Base-by-base conservation (phyloP, 139 green algal species). In the Yamagishiella unicocca region DNA sequence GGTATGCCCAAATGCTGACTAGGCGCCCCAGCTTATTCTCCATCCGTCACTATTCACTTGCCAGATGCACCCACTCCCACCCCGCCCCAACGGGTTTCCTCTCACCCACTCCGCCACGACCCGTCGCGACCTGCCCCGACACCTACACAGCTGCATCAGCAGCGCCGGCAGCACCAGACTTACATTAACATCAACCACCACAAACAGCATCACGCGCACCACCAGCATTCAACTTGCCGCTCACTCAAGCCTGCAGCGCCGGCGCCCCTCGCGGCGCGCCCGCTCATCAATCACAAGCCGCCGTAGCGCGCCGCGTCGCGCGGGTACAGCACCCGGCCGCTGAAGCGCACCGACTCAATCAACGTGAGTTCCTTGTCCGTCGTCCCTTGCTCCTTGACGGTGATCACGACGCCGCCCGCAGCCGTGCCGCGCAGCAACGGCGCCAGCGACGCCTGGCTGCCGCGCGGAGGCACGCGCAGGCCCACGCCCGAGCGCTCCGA, bases 261-360 rank as follows among this genome's bases (percentile, higher is more conserved):
- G 17, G 17, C 50, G 14, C 50, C 50, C 17, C 50, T 58, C 50
- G 12, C 12, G 17, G 14, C 50, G 14, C 50, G 17, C 50, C 17
- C 50, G 12, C 50, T 17, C 50, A 58, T 17, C 50, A 58, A 17
- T 17, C 17, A 58, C 50, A 58, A 58, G 50, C 50, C 17, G 14
- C 17, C 17, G 24, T 55, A 78, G 14, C 19, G 1, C 21, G 9
- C 5, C 4, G 80, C 45, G n/a, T 77, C 31, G 3, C 31, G 40
- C 6, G 79, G 79, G 62, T 85, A 85, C 42, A 85, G 43, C 40
- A 85, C 62, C 8, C 79, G 79, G 38, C 79, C 79, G 22, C 31
- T 76, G 17, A 85, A 54, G 4, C 14, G 61, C 42, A 85, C 62
- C 7, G 4, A 33, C 29, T 64, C 62, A 2, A 85, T 35, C 29